Evolutionary conservation across 305 asterid species (phyloP), one percentile per base, ranked within the genome.

Genomic region (Plantago lanceolata): DNA sequence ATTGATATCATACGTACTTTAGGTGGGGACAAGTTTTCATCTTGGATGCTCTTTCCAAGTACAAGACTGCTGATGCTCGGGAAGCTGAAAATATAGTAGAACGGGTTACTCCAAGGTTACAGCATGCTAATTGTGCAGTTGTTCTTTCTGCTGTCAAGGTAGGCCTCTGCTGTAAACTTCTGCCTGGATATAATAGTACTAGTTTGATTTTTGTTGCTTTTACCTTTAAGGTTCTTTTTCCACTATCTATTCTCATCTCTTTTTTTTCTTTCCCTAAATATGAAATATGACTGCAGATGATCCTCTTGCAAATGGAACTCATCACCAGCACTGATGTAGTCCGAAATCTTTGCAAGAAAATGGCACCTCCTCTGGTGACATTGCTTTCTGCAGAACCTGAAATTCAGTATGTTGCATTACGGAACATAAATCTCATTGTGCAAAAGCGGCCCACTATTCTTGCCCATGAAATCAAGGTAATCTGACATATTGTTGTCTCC

Each of bases 1-100:
- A 59, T 64, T 63, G 71, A 49, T 73, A 19, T 71, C 58, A 47
- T 72, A 56, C 48, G 66, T 65, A 61, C 67, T 73, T 53, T 70
- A 94, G 99, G 91, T 94, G 97, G 99, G 99, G 97, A 78, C 99
- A 94, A 77, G 97, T 94, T 68, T 90, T 90, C 72, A 90, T 94
- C 73, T 81, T 94, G 95, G 99, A 94, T 78, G 95, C 97, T 71
- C 97, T 90, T 82, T 88, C 97, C 61, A 94, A 88, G 81, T 90
- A 94, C 69, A 88, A 88, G 79, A 85, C 99, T 65, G 85, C 85
- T 48, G 97, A 90, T 79, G 96, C 99, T 57, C 97, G 99, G 68
- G 99, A 94, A 79, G 97, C 97, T 66, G 99, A 94, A 86, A 94
- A 88, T 79, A 88, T 85, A 59, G 96, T 94, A 64, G 99, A 94